phyloP scores from a whole-genome alignment of 192 early-diverging fungal species.

The Coemansia sp. region DNA sequence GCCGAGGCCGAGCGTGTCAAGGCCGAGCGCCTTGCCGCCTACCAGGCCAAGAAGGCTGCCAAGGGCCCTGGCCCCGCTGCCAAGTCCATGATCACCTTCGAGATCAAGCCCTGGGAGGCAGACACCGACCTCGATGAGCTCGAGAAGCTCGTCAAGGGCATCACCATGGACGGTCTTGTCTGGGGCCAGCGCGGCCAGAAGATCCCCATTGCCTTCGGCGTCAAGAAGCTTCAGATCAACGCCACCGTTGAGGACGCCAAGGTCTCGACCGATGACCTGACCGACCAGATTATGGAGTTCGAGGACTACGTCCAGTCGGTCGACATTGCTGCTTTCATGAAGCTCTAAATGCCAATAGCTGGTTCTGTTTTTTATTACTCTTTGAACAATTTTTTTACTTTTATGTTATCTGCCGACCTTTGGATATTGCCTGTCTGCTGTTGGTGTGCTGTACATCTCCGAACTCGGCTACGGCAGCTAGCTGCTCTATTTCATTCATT shows the following conservation, averaged over 20 bases:
- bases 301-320: slow-evolving; percentile 92
- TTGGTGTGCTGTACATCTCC: too few species aligned
- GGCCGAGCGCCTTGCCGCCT: slow-evolving; percentile 84
- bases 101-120: slow-evolving; percentile 99
- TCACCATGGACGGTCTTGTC: slow-evolving; percentile 83
- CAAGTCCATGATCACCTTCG: slow-evolving; percentile 89
- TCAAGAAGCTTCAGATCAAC: slow-evolving; percentile 94
- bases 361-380: slow-evolving; percentile 3
- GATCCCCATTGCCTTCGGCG: slow-evolving; percentile 86
- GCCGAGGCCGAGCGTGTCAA: slow-evolving; percentile 86
- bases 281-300: slow-evolving; percentile 72
- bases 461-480: too few species aligned
- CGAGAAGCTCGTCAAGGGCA: slow-evolving; percentile 66
- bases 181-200: slow-evolving; percentile 79
- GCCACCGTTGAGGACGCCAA: slow-evolving; percentile 91
- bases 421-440: neutral
- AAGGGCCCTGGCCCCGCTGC: slow-evolving; percentile 80
- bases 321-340: slow-evolving; percentile 84
- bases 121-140: slow-evolving; percentile 85
- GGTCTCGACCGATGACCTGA: slow-evolving; percentile 81
- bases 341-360: slow-evolving; percentile 65
- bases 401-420: neutral
- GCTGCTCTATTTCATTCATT: too few species aligned
- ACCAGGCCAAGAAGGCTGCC: slow-evolving; percentile 84
- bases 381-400: neutral